Base-by-base conservation (phyloP, 108 stramenopile genomes). In the Conticribra weissflogii region DNA sequence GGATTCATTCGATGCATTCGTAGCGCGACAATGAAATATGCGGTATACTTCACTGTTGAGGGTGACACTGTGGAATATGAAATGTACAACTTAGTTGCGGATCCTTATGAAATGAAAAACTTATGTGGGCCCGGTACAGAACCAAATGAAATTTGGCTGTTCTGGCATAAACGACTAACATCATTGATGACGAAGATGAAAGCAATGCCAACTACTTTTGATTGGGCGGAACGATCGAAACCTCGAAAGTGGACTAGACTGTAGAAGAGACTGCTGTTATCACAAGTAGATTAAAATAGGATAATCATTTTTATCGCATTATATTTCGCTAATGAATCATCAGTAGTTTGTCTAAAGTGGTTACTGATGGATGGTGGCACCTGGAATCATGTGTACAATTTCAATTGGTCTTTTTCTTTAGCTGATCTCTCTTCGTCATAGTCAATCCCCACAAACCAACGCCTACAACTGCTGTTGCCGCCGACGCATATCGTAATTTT, bases 181-280 rank as follows among this genome's bases (percentile, higher is more conserved):
- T 9, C 27, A 36, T 32, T 87, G 30, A 87, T 85, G 62, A 68
- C 66, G 9, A 87, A 81, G 62, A 89, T 86, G 86, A 85, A 87
- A 52, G 88, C 91, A 3, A 32, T 93, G 12, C 52, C 89, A 18
- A 32, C 72, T 41, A 85, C 87, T 45, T 68, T 93, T 23, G 76
- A 86, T 59, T 72, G 72, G 32, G 12, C 12, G 5, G 36, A 41
- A 41, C 5, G 12, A 41, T 41, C 36, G 5, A 41, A 12, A 12
- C 36, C 5, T 12, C 36, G 12, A 41, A n/a, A n/a, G n/a, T n/a
- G n/a, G n/a, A n/a, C n/a, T n/a, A n/a, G n/a, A n/a, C n/a, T n/a
- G n/a, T n/a, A n/a, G n/a, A n/a, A n/a, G n/a, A n/a, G n/a, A n/a
- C n/a, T n/a, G n/a, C n/a, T n/a, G n/a, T n/a, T n/a, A n/a, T n/a